Conservation (phyloP, 306 rosid species). For the Boehmeria nivea region DNA sequence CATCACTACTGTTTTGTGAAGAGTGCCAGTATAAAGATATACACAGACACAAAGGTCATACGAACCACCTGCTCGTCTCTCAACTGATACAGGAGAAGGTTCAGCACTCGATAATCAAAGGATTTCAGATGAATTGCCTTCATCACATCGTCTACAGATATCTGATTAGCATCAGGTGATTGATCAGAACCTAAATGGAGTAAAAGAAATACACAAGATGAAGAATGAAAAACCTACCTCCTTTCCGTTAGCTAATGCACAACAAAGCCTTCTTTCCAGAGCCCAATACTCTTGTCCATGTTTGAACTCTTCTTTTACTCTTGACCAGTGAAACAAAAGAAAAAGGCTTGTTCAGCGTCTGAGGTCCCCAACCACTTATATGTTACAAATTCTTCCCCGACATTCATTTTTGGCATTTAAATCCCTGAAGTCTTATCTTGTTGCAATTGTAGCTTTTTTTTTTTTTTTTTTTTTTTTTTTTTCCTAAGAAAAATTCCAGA, state of each 20-base stretch:
- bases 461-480: too few species aligned
- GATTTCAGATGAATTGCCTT: constrained; percentile 77
- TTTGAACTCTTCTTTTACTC: constrained; percentile 63
- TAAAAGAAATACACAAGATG: not conserved
- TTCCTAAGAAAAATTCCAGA: too few species aligned
- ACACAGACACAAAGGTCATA: too few species aligned
- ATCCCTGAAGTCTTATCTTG: too few species aligned
- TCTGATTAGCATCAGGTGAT: constrained; percentile 37
- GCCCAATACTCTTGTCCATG: constrained; percentile 86
- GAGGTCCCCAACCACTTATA: too few species aligned
- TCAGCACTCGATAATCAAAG: constrained; percentile 82
- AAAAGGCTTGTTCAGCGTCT: constrained; percentile 6
- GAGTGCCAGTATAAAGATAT: too few species aligned
- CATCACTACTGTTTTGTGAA: too few species aligned
- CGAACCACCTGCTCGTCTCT: constrained; percentile 64
- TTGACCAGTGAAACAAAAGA: constrained; percentile 31
- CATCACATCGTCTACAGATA: constrained; percentile 69
- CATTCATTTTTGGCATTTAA: too few species aligned
- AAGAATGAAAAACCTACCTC: constrained; percentile 38
- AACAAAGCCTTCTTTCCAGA: constrained; percentile 83
- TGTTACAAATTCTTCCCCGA: too few species aligned
- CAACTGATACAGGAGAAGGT: constrained; percentile 83
- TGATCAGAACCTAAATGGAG: constrained; percentile 15
- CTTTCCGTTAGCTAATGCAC: constrained; percentile 38
- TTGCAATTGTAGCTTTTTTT: too few species aligned